A percentile compares a stretch with the other conserved stretches of the same genome.
These are phyloP conservation scores for Plantago ovata DNA, from an alignment of 257 asterid genomes.

Conservation along the genomic window DNA sequence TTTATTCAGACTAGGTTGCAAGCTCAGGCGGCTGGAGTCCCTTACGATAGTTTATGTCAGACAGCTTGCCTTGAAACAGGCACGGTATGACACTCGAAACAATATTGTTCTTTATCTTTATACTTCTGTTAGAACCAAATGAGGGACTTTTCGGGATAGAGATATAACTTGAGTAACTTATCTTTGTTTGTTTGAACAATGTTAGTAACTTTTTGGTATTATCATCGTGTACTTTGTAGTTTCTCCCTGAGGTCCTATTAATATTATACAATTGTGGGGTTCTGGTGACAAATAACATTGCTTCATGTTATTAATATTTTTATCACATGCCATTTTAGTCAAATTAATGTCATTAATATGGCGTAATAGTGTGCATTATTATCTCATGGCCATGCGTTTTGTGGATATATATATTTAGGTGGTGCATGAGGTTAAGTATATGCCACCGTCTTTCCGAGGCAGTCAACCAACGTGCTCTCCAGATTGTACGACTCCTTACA, in stretches of 20 bases:
- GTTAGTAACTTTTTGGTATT: not conserved
- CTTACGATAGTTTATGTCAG: constrained; percentile 37
- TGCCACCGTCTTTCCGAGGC: constrained; percentile 30
- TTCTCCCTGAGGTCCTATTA: no score
- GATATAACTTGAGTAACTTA: not conserved
- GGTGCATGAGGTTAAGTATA: constrained; percentile 39
- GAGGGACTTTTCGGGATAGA: not conserved
- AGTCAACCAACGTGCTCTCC: constrained; percentile 42
- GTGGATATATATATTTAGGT: constrained; percentile 38
- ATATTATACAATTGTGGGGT: not conserved
- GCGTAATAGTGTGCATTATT: not conserved
- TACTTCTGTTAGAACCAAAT: not conserved
- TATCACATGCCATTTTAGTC: not conserved
- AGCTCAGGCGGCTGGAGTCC: constrained; percentile 88
- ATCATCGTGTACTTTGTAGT: no score
- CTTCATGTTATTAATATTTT: constrained; percentile 6
- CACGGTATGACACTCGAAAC: constrained; percentile 22
- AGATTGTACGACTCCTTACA: constrained; percentile 48
- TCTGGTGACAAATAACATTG: not conserved
- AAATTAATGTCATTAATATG: not conserved
- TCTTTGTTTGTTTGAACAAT: not conserved
- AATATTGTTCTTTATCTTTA: not conserved
- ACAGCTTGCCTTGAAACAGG: constrained; percentile 23
- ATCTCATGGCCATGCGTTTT: constrained; percentile 17
- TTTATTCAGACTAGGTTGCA: constrained; percentile 71